Evolutionary conservation across 1,284 basidiomycete genomes (phyloP).

Genomic region (Pseudozyma tsukubaensis): DNA sequence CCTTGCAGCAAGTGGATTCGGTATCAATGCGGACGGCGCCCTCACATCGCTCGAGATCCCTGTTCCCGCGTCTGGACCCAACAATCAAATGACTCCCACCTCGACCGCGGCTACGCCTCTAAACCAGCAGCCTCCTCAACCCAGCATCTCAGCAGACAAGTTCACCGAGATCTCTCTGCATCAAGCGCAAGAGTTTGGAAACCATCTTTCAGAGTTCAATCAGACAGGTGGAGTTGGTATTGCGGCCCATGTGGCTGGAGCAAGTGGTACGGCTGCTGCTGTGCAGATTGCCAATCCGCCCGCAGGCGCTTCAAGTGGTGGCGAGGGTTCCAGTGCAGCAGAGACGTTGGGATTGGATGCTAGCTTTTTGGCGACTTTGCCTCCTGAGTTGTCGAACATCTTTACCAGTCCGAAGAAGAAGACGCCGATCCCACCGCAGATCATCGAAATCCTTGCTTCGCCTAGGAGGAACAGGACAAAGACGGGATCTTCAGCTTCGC

Average conservation of each 20-base stretch:
- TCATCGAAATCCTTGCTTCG: conserved; percentile 37
- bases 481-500: background rate
- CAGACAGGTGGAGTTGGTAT: conserved; percentile 50
- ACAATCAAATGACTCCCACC: conserved; percentile 16
- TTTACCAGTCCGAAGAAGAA: conserved; percentile 34
- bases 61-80: background rate
- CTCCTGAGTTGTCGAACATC: conserved; percentile 31
- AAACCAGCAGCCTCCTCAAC: background rate
- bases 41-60: conserved; percentile 30
- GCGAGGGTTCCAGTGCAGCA: too few species aligned
- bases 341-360: conserved; percentile 10
- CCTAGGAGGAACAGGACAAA: conserved; percentile 9
- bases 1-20: conserved; percentile 58
- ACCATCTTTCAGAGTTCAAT: conserved; percentile 56
- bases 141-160: conserved; percentile 46
- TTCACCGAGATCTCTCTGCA: conserved; percentile 61
- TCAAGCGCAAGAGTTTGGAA: conserved; percentile 44
- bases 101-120: conserved; percentile 3
- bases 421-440: conserved; percentile 23
- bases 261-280: conserved; percentile 11
- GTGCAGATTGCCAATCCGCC: conserved; percentile 12
- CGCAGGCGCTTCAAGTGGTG: background rate
- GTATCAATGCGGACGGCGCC: conserved; percentile 34
- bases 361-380: conserved; percentile 19
- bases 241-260: conserved; percentile 53